Conservation (phyloP, 495 filamentous ascomycete species). For the Hypoxylon perforatum region DNA sequence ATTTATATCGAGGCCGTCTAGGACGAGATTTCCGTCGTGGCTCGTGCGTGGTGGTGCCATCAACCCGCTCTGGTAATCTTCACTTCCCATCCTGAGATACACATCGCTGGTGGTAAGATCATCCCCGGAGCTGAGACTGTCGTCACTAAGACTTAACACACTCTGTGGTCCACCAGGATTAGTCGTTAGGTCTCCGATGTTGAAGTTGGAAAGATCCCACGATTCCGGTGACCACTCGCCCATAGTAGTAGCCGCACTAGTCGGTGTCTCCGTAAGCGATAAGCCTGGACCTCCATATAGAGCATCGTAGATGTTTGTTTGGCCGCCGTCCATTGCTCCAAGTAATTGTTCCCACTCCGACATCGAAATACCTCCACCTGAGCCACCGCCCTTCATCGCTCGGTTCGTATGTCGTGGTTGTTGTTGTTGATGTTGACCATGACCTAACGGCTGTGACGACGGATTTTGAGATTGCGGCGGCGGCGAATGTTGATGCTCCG, state of each 20-base stretch:
- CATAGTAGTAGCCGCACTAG: slow-evolving; percentile 42
- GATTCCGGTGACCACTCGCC: slow-evolving; percentile 65
- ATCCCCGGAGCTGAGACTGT: slow-evolving; percentile 72
- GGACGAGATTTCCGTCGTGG: slow-evolving; percentile 48
- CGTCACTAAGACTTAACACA: slow-evolving; percentile 79
- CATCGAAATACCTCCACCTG: slow-evolving; percentile 60
- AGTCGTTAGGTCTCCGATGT: slow-evolving; percentile 56
- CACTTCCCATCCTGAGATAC: slow-evolving; percentile 48
- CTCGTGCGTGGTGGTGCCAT: slow-evolving; percentile 42
- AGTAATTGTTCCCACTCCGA: slow-evolving; percentile 84
- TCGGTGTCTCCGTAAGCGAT: slow-evolving; percentile 52
- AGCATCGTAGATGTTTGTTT: slow-evolving; percentile 82
- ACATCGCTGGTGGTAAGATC: slow-evolving; percentile 52
- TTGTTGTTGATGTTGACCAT: slow-evolving; percentile 40
- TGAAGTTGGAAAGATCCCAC: slow-evolving; percentile 63
- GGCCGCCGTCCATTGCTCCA: slow-evolving; percentile 79
- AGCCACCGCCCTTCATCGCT: slow-evolving; percentile 46
- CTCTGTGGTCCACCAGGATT: slow-evolving; percentile 67
- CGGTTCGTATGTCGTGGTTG: slow-evolving; percentile 40
- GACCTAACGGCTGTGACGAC: slow-evolving; percentile 37
- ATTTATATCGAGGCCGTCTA: slow-evolving; percentile 58
- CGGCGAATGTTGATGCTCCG: slow-evolving; percentile 50
- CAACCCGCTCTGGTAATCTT: slow-evolving; percentile 47
- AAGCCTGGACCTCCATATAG: slow-evolving; percentile 79
- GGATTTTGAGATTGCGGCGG: slow-evolving; percentile 50